Evolutionary conservation across 78 protist species (phyloP).

Genomic region (Dictyostelium intermedium): DNA sequence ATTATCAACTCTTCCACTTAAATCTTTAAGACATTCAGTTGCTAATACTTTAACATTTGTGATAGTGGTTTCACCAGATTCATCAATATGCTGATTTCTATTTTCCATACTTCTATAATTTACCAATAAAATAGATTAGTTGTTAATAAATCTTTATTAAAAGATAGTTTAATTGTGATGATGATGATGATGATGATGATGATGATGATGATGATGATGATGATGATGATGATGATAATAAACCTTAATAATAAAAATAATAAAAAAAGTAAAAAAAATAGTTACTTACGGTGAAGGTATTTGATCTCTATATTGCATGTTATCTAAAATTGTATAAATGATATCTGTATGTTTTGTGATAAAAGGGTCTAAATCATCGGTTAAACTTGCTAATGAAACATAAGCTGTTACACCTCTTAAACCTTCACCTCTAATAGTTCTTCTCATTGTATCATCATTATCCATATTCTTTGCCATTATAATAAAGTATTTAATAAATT

Average conservation of each 20-base stretch:
- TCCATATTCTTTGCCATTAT: conserved; percentile 36
- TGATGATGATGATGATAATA: no score
- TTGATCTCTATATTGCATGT: conserved; percentile 78
- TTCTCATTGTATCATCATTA: neutral
- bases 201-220: neutral
- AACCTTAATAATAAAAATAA: neutral
- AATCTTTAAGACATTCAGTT: conserved; percentile 46
- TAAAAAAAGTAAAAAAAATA: neutral
- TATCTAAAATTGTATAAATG: conserved; percentile 49
- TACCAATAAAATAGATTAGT: neutral
- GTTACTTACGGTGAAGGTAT: conserved; percentile 66
- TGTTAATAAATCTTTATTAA: no score
- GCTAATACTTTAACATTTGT: conserved; percentile 50
- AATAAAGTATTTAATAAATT: conserved; percentile 49
- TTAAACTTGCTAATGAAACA: conserved; percentile 25
- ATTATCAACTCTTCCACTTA: conserved; percentile 61
- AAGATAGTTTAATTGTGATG: no score
- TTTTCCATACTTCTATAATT: neutral
- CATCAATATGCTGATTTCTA: neutral
- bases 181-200: neutral
- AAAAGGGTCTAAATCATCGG: conserved; percentile 53
- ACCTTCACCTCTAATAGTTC: conserved; percentile 60
- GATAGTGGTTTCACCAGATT: neutral
- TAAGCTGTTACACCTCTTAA: conserved; percentile 53
- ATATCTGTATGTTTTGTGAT: conserved; percentile 44